Evolutionary conservation across 257 asterid genomes (phyloP).

Genomic region (Solanum peruvianum): DNA sequence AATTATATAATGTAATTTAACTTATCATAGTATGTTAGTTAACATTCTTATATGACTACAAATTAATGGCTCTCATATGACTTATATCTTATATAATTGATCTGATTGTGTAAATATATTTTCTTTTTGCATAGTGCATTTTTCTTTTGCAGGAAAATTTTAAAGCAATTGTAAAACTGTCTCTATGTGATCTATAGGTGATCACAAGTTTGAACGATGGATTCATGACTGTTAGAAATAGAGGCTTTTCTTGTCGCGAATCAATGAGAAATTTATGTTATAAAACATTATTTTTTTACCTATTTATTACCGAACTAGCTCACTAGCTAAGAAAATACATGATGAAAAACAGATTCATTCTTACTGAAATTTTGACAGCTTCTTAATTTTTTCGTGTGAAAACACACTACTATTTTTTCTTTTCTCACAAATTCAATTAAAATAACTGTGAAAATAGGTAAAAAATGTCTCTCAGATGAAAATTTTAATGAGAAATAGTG

Average conservation of each 20-base stretch:
- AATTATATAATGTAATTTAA: not conserved
- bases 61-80: not conserved
- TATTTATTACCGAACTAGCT: too few species aligned
- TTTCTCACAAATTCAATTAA: not conserved
- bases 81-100: not conserved
- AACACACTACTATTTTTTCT: accelerated
- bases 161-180: too few species aligned
- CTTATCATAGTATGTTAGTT: not conserved
- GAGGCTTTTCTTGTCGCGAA: not conserved
- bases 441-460: too few species aligned
- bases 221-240: too few species aligned
- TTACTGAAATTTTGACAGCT: too few species aligned
- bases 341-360: not conserved
- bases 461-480: accelerated
- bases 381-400: not conserved
- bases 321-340: not conserved
- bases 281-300: accelerated
- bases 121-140: not conserved
- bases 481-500: too few species aligned
- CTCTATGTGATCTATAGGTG: not conserved
- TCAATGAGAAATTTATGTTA: too few species aligned
- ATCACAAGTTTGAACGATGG: too few species aligned
- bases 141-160: too few species aligned
- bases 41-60: not conserved
- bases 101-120: not conserved